A percentile compares a stretch with the other conserved stretches of the same genome.
Conservation (phyloP, 179 eudicot species). For the Heliamphora pulchella region DNA sequence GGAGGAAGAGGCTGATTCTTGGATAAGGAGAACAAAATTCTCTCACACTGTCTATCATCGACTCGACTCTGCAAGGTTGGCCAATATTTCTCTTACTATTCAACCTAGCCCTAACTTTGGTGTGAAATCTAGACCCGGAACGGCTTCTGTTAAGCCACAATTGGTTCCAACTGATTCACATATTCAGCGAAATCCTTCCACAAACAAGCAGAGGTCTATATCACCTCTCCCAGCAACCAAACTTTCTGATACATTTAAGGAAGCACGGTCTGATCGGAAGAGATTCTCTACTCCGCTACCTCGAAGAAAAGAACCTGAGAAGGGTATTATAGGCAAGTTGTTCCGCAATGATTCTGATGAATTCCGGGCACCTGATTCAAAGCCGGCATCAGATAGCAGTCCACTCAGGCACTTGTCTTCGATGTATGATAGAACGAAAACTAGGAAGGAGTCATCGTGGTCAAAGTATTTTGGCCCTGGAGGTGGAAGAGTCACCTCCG, state of each 20-base stretch:
- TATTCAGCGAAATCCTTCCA: slow-evolving; percentile 38
- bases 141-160: slow-evolving; percentile 19
- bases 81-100: slow-evolving; percentile 32
- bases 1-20: slow-evolving; percentile 73
- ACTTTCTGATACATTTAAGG: slow-evolving; percentile 56
- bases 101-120: slow-evolving; percentile 21
- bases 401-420: slow-evolving; percentile 46
- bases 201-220: slow-evolving; percentile 50
- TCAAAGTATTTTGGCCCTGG: slow-evolving; percentile 66
- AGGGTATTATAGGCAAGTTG: slow-evolving; percentile 29
- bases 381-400: slow-evolving; percentile 35
- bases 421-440: slow-evolving; percentile 35
- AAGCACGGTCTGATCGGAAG: slow-evolving; percentile 46
- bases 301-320: slow-evolving; percentile 42
- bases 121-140: slow-evolving; percentile 34
- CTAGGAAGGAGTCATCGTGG: slow-evolving; percentile 58
- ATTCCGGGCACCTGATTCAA: slow-evolving; percentile 19
- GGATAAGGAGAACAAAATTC: slow-evolving; percentile 85
- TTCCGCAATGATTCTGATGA: slow-evolving; percentile 28
- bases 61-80: slow-evolving; percentile 48
- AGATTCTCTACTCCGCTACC: slow-evolving; percentile 65
- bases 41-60: slow-evolving; percentile 87
- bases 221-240: slow-evolving; percentile 49
- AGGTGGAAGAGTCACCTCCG: slow-evolving; percentile 66
- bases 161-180: slow-evolving; percentile 19